Percentiles rank a stretch among this genome's conserved stretches.
Conservation (phyloP, 2,329 filamentous ascomycete genomes). For the Pseudonectria buxi region DNA sequence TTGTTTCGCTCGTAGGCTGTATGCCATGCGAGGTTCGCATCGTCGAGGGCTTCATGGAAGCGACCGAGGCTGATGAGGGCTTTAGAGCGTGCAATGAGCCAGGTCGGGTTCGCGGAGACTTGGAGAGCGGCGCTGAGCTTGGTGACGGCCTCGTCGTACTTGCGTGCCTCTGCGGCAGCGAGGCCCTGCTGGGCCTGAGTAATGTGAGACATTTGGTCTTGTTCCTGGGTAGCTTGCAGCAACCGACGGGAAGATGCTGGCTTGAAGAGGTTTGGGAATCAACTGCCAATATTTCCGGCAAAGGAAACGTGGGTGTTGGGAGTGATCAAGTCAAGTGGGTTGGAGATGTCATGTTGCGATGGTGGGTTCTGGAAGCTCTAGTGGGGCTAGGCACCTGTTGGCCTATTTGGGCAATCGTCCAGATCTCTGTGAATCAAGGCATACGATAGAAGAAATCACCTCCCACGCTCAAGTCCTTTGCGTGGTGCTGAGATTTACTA, state of each 20-base stretch:
- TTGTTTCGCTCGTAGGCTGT: constrained; percentile 61
- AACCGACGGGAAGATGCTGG: too few species aligned
- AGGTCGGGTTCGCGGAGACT: constrained; percentile 61
- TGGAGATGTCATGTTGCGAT: constrained; percentile 4
- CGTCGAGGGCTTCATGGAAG: constrained; percentile 57
- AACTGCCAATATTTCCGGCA: not conserved
- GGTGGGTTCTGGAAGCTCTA: constrained; percentile 28
- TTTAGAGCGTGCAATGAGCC: constrained; percentile 76
- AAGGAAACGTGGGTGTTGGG: not conserved
- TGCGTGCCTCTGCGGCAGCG: constrained; percentile 51
- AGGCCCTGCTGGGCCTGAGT: constrained; percentile 55
- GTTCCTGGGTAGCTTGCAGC: too few species aligned
- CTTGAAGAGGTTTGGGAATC: not conserved
- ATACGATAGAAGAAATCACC: too few species aligned
- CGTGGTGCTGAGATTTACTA: too few species aligned
- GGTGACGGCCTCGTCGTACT: constrained; percentile 62
- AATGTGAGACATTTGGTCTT: constrained; percentile 42
- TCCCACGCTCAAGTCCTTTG: too few species aligned
- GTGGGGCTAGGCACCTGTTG: constrained; percentile 13
- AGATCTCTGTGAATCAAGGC: too few species aligned
- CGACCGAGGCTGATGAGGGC: constrained; percentile 62
- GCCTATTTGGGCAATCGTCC: too few species aligned
- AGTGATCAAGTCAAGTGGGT: not conserved
- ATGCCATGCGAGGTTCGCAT: constrained; percentile 61
- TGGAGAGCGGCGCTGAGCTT: constrained; percentile 63